These are phyloP conservation scores for Piper betle DNA, from an alignment of 164 flowering plant genomes.

Conservation along the genomic window DNA sequence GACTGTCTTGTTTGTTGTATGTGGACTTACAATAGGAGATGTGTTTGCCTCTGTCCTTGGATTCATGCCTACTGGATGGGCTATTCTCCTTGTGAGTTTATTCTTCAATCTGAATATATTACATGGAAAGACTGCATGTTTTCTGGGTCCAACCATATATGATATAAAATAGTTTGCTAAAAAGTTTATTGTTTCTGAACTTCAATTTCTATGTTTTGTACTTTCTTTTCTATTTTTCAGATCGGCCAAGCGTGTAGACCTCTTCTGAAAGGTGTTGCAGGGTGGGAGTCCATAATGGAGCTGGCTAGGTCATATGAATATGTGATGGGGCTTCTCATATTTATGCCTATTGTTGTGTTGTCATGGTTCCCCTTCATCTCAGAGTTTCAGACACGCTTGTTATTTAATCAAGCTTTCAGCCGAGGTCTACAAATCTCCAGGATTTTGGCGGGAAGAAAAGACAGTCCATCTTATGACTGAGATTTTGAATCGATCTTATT, in stretches of 20 bases:
- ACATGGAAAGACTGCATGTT: not conserved
- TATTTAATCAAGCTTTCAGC: conserved; percentile 98
- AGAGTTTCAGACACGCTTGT: conserved; percentile 85
- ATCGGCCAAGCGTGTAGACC: conserved; percentile 78
- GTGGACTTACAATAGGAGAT: conserved; percentile 62
- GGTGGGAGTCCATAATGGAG: conserved; percentile 83
- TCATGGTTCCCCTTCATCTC: conserved; percentile 97
- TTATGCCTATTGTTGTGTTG: conserved; percentile 69
- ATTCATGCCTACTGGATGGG: conserved; percentile 97
- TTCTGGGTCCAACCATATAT: no score
- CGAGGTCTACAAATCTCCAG: conserved; percentile 97
- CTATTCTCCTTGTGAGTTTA: conserved; percentile 68
- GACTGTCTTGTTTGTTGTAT: conserved; percentile 77
- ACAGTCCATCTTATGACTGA: conserved; percentile 8
- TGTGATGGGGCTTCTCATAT: conserved; percentile 69
- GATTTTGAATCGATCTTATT: not conserved
- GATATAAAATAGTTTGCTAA: no score
- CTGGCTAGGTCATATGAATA: conserved; percentile 76
- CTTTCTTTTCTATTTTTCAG: conserved; percentile 21
- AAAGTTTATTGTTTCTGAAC: not conserved
- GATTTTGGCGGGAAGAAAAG: conserved; percentile 84
- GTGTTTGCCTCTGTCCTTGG: conserved; percentile 67
- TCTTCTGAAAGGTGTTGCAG: conserved; percentile 33
- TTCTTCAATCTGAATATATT: not conserved
- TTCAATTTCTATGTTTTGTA: not conserved